Percentiles rank a stretch among this genome's conserved stretches.
Evolutionary conservation across 345 rosid species (phyloP).

Genomic region (Populus davidiana): DNA sequence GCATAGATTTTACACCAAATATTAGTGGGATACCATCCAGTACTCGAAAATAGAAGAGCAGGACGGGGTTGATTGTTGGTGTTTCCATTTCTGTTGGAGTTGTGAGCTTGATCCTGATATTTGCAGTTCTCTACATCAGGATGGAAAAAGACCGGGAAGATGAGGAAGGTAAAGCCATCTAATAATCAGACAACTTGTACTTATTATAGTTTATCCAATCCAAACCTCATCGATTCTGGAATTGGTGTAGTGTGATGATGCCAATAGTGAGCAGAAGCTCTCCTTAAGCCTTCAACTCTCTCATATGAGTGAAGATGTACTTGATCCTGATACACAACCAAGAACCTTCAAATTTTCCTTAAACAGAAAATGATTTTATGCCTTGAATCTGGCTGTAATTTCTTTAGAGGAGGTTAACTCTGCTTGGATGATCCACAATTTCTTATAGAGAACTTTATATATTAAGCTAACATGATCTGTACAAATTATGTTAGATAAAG

Average conservation of each 20-base stretch:
- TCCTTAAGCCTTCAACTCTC: neutral
- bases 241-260: neutral
- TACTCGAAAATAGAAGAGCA: slow-evolving; percentile 2
- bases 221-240: neutral
- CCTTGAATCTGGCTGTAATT: neutral
- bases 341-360: neutral
- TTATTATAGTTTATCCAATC: neutral
- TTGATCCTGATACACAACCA: neutral
- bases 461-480: too few species aligned
- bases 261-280: neutral
- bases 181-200: neutral
- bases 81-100: slow-evolving; percentile 15
- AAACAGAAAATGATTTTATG: neutral
- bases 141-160: slow-evolving; percentile 5
- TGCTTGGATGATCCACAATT: neutral
- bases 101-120: slow-evolving; percentile 9
- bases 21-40: slow-evolving; percentile 22
- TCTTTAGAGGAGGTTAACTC: neutral
- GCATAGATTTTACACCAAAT: slow-evolving; percentile 21
- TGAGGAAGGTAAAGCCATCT: slow-evolving; percentile 22
- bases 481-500: neutral
- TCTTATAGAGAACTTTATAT: neutral
- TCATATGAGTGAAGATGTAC: neutral
- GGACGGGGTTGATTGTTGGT: slow-evolving; percentile 27
- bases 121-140: neutral